phyloP scores from a whole-genome alignment of 2,329 filamentous ascomycete species.

The Penicillium brevicompactum region DNA sequence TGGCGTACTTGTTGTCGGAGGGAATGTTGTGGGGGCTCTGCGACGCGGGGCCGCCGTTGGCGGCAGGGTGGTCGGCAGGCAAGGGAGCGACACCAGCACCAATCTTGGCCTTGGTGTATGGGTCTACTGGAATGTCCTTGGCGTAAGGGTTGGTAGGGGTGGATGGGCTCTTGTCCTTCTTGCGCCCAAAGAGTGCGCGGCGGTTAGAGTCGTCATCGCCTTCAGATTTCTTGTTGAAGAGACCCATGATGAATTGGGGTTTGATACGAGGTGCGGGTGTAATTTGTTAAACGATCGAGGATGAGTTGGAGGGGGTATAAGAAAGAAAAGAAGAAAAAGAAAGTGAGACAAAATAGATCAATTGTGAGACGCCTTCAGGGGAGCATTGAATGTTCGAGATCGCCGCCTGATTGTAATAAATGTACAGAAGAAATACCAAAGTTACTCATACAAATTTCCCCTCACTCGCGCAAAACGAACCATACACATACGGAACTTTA shows the following conservation, averaged over 20 bases:
- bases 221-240: conserved; percentile 59
- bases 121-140: conserved; percentile 54
- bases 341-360: conserved; percentile 13
- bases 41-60: conserved; percentile 24
- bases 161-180: conserved; percentile 57
- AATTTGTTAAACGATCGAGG: not conserved
- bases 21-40: conserved; percentile 32
- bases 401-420: conserved; percentile 10
- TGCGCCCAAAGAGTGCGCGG: conserved; percentile 61
- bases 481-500: conserved; percentile 9
- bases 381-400: conserved; percentile 10
- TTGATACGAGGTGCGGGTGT: not conserved
- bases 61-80: conserved; percentile 34
- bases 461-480: not conserved
- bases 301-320: not conserved
- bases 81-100: conserved; percentile 43
- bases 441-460: not conserved
- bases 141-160: conserved; percentile 60
- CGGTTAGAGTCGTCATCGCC: conserved; percentile 56
- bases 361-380: conserved; percentile 15
- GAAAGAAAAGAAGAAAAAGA: conserved; percentile 4
- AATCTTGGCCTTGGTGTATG: conserved; percentile 56
- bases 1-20: conserved; percentile 36
- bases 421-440: not conserved
- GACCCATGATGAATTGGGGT: conserved; percentile 28